phyloP scores from a whole-genome alignment of 176 grass and related monocot species.

The Phoenix roebelenii region DNA sequence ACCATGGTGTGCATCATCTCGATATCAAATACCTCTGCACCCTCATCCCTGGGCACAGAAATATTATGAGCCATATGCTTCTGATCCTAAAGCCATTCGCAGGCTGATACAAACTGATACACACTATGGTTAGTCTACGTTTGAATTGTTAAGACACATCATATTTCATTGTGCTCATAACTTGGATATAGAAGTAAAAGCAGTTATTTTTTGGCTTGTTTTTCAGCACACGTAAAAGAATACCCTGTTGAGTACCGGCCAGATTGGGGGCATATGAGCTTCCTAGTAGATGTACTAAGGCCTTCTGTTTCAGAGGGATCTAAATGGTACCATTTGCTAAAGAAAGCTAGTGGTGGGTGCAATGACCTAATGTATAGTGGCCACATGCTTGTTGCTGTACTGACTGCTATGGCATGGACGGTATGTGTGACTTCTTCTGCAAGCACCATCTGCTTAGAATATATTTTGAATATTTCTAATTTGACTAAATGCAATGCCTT shows the following conservation, averaged over 20 bases:
- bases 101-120: conserved; percentile 57
- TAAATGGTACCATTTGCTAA: conserved; percentile 44
- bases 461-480: too few relatives aligned
- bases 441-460: too few relatives aligned
- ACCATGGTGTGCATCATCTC: conserved; percentile 62
- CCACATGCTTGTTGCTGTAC: too few relatives aligned
- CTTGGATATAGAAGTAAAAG: too few relatives aligned
- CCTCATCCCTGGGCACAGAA: conserved; percentile 91
- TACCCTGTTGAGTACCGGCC: conserved; percentile 57
- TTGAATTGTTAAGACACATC: too few relatives aligned
- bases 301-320: conserved; percentile 61
- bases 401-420: too few relatives aligned
- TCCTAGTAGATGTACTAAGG: conserved; percentile 72
- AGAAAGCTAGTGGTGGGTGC: conserved; percentile 41
- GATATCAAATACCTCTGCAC: conserved; percentile 60
- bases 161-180: too few relatives aligned
- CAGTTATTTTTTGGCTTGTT: too few relatives aligned
- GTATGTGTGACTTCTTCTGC: too few relatives aligned
- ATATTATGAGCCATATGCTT: conserved; percentile 81
- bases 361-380: conserved; percentile 95
- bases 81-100: conserved; percentile 52
- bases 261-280: conserved; percentile 73
- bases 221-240: background rate
- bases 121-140: conserved; percentile 53
- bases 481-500: too few relatives aligned